phyloP scores from a whole-genome alignment of 192 early-diverging fungal genomes.

The Coemansia sp. region DNA sequence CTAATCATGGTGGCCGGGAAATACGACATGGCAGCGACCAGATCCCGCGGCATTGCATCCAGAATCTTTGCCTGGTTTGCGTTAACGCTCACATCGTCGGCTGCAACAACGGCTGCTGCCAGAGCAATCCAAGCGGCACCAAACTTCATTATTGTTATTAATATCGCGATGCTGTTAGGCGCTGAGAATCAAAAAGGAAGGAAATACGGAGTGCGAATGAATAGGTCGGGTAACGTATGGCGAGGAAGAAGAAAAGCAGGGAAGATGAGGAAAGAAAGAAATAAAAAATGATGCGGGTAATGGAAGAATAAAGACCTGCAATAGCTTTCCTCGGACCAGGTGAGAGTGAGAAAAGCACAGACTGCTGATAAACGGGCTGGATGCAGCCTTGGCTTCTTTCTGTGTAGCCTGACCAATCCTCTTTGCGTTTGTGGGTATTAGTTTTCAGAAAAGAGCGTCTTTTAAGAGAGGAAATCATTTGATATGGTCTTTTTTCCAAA shows the following conservation, averaged over 20 bases:
- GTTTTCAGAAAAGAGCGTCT: not conserved
- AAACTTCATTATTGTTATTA: conserved; percentile 8
- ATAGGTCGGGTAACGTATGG: not conserved
- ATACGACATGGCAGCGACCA: conserved; percentile 1
- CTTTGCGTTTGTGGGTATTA: too few species aligned
- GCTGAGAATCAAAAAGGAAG: not conserved
- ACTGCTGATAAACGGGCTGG: too few species aligned
- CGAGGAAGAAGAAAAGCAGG: not conserved
- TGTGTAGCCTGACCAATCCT: too few species aligned
- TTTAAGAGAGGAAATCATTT: not conserved
- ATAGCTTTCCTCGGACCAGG: not conserved
- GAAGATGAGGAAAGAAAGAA: not conserved
- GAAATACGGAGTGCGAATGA: not conserved
- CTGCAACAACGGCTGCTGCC: conserved; percentile 3
- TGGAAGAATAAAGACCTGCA: not conserved
- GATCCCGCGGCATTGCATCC: not conserved
- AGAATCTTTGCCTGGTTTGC: not conserved
- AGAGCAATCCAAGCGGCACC: conserved; percentile 6
- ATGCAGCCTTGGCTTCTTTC: too few species aligned
- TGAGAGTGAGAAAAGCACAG: not conserved
- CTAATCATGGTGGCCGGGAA: not conserved
- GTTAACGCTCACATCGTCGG: conserved; percentile 2
- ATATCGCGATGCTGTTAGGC: too few species aligned
- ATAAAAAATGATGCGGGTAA: not conserved
- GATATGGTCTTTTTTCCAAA: not conserved